Conservation (phyloP, 139 green algal genomes). For the Zygnema cylindricum region DNA sequence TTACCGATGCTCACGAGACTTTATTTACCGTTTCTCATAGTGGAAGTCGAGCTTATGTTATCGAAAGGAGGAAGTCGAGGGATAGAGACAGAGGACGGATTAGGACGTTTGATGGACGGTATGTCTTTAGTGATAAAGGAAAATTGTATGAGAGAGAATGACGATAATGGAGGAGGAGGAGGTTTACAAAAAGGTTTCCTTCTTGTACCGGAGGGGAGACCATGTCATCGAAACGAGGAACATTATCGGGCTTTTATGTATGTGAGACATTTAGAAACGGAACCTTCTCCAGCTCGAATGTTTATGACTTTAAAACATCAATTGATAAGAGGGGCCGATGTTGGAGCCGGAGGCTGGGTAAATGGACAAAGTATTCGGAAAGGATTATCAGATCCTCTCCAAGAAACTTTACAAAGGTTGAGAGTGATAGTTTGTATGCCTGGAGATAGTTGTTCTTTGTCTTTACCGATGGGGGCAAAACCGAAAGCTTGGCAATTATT, state of each 20-base stretch:
- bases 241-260: conserved; percentile 41
- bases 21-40: conserved; percentile 27
- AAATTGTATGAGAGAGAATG: conserved; percentile 7
- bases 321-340: neutral
- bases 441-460: conserved; percentile 9
- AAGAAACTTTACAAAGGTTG: neutral
- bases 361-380: conserved; percentile 5
- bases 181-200: neutral
- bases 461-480: neutral
- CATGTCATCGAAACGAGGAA: neutral
- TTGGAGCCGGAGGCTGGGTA: conserved; percentile 1
- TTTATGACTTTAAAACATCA: neutral
- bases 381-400: neutral
- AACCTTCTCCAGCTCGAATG: neutral
- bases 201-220: neutral
- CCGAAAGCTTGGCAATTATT: conserved; percentile 23
- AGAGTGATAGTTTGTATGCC: conserved; percentile 20
- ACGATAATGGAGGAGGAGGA: neutral
- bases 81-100: neutral
- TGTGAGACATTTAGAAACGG: conserved; percentile 24
- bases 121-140: conserved; percentile 21
- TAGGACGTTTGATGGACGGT: neutral
- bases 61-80: neutral
- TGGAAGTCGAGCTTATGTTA: conserved; percentile 26
- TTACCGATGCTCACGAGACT: conserved; percentile 27